Conservation (phyloP, 208 protist species). For the Naegleria lovaniensis region DNA sequence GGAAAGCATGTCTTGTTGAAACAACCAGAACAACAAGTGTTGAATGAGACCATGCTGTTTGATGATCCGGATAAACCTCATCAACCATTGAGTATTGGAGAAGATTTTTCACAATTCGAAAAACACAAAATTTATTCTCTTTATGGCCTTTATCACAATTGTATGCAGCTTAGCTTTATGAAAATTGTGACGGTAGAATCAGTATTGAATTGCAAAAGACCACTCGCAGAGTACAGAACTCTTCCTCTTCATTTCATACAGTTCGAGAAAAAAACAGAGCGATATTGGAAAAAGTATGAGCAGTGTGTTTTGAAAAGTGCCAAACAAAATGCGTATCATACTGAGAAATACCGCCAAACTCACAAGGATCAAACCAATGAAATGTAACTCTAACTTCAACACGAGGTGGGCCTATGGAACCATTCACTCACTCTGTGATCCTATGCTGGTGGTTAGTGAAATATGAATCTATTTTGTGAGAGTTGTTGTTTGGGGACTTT, state of each 20-base stretch:
- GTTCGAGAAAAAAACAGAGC: neutral
- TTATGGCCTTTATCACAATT: neutral
- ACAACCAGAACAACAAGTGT: neutral
- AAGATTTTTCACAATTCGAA: neutral
- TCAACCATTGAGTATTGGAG: neutral
- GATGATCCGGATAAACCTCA: neutral
- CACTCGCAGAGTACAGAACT: neutral
- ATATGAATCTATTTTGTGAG: too few species aligned
- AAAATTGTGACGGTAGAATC: neutral
- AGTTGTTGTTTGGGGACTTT: neutral
- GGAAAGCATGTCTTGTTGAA: neutral
- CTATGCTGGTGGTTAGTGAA: too few species aligned
- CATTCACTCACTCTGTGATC: too few species aligned
- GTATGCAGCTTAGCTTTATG: neutral
- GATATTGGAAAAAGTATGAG: neutral
- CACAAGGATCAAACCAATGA: too few species aligned
- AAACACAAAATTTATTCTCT: neutral
- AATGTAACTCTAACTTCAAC: too few species aligned
- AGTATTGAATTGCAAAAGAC: neutral
- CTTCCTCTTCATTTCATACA: neutral
- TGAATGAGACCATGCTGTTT: neutral
- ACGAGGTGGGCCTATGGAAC: too few species aligned
- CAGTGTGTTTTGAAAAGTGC: neutral
- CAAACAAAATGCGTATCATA: neutral
- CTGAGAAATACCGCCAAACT: neutral